Evolutionary conservation across 2,329 filamentous ascomycete genomes (phyloP).

Genomic region (Exophiala sp.): DNA sequence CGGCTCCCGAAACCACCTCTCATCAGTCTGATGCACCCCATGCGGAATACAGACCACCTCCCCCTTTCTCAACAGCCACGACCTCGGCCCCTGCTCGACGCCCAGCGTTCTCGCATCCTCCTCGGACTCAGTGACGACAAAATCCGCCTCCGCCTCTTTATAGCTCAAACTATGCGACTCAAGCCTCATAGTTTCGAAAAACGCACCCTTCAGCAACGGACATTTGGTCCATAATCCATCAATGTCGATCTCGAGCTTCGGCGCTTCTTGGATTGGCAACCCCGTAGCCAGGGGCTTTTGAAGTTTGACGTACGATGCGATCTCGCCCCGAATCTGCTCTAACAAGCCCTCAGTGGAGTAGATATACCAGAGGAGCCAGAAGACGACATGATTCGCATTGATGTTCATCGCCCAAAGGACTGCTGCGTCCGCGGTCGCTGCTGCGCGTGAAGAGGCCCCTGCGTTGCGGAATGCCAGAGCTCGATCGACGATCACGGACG

Average conservation of each 20-base stretch:
- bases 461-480: constrained; percentile 37
- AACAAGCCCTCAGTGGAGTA: constrained; percentile 39
- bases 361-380: constrained; percentile 48
- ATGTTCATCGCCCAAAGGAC: constrained; percentile 47
- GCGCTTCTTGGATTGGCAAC: constrained; percentile 41
- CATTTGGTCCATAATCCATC: constrained; percentile 41
- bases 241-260: constrained; percentile 39
- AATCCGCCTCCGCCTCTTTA: constrained; percentile 36
- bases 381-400: constrained; percentile 48
- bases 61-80: constrained; percentile 40
- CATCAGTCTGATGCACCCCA: constrained; percentile 41
- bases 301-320: constrained; percentile 39
- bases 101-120: constrained; percentile 35
- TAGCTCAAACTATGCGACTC: constrained; percentile 41
- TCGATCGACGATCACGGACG: constrained; percentile 41
- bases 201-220: constrained; percentile 42
- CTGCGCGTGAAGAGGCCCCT: constrained; percentile 26
- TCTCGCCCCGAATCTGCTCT: constrained; percentile 42
- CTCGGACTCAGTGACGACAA: constrained; percentile 37
- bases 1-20: constrained; percentile 32
- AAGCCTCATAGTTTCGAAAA: constrained; percentile 44
- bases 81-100: constrained; percentile 31
- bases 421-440: constrained; percentile 42
- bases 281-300: constrained; percentile 34
- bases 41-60: constrained; percentile 43